Evolutionary conservation across 108 stramenopile genomes (phyloP), one percentile per base, ranked within the genome.

Genomic region (Mediolabrus comicus): DNA sequence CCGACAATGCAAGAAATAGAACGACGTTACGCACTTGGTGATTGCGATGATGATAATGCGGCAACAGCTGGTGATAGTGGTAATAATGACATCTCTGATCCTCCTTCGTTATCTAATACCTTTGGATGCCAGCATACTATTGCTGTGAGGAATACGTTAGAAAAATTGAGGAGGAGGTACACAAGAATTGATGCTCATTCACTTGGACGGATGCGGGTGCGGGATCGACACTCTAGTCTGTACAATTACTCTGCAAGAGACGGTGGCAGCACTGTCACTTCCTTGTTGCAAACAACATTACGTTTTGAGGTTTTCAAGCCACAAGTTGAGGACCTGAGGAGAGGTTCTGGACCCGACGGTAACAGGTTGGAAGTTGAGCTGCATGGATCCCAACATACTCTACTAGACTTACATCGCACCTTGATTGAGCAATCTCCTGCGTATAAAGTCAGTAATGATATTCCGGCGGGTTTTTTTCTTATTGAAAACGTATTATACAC

Each of bases 401-500:
- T 94, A 10, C 53, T 83, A 62, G 93, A 94, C 77, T 73, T 94
- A 26, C 93, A 94, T 46, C 60, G 70, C 22, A 25, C 84, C 22
- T 67, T 94, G 63, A 73, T 83, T 16, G 87, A 90, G 35, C 61
- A 83, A 49, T 30, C 10, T 11, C 22, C 12, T 12, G n/a, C 7
- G 54, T n/a, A 39, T 14, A 17, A 8, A 7, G 53, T 26, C 0
- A 28, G 0, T n/a, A 51, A 14, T 24, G 38, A 17, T 9, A 32
- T 58, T 14, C 13, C 56, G 3, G 74, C 78, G 16, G 92, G 92
- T 11, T 77, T 87, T 16, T 91, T 94, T 52, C 86, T 91, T 53
- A 82, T 94, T 53, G 93, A 91, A 73, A 81, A 84, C 54, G 76
- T 41, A 4, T 88, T 94, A 28, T 94, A 90, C 70, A 81, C 67